A percentile compares a stretch with the other conserved stretches of the same genome.
phyloP scores from a whole-genome alignment of 805 yeast species.

The Danielozyma ontarioensis region DNA sequence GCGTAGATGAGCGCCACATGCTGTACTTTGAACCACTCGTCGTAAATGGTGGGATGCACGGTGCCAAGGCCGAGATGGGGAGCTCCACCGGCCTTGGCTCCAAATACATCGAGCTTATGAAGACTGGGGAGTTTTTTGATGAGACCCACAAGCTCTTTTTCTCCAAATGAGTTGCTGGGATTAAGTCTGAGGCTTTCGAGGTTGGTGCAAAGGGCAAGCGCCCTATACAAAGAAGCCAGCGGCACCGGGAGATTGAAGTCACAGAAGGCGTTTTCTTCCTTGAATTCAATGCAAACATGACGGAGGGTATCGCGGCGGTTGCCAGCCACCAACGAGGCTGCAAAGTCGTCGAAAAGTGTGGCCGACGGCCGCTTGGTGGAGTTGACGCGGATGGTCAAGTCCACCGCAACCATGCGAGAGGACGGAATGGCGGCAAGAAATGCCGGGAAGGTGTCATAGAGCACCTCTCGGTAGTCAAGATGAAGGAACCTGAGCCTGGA shows the following conservation, averaged over 20 bases:
- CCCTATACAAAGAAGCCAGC: conserved; percentile 5
- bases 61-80: conserved; percentile 53
- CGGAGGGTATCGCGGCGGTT: conserved; percentile 15
- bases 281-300: conserved; percentile 36
- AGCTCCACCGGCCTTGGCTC: conserved; percentile 46
- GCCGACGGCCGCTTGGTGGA: conserved; percentile 15
- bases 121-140: conserved; percentile 19
- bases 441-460: conserved; percentile 34
- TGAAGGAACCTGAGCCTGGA: conserved; percentile 18
- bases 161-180: conserved; percentile 17
- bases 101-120: conserved; percentile 39
- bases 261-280: conserved; percentile 30
- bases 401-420: conserved; percentile 26
- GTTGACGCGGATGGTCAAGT: conserved; percentile 38
- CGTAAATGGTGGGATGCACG: conserved; percentile 49
- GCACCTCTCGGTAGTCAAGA: conserved; percentile 39
- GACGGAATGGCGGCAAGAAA: conserved; percentile 21
- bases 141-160: conserved; percentile 16
- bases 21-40: conserved; percentile 53
- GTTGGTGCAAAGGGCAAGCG: conserved; percentile 7
- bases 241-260: conserved; percentile 24
- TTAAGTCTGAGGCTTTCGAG: conserved; percentile 39
- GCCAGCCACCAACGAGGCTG: conserved; percentile 12
- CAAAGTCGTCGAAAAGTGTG: conserved; percentile 11
- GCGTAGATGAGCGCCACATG: conserved; percentile 44